Evolutionary conservation across 495 filamentous ascomycete genomes (phyloP), one percentile per base, ranked within the genome.

Genomic region (Podospora pseudoanserina): DNA sequence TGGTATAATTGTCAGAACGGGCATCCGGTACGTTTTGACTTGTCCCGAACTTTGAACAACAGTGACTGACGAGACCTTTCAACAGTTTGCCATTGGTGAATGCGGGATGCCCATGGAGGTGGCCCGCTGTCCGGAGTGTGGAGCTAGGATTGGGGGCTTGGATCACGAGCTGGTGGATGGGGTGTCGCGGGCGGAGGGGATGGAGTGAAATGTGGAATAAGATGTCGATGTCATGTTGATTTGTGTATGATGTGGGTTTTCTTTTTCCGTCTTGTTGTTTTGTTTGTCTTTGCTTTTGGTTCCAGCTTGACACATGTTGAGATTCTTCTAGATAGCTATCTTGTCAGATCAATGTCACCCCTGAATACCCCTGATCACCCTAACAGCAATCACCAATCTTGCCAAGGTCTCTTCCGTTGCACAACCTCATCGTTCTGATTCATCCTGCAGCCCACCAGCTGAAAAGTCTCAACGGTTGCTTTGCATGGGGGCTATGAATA

Each of bases 101-200:
- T 93, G 90, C 74, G 91, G 90, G 15, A 86, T 85, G 80, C 86
- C 90, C 0, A 88, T 90, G 83, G 65, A 92, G 75, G 63, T 69
- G 64, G 80, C 88, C 7, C 68, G 70, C 28, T 94, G 90, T 67
- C 91, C 91, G 4, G 83, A 92, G 67, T 93, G 89, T 71, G 84
- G 82, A 15, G 82, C 80, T 6, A 65, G 77, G 3, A 84, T 92
- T 65, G 90, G 89, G 56, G 90, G 90, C 0, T 55, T 73, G 39
- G 1, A 86, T 63, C 87, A 92, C 20, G 16, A 20, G 23, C 2
- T 44, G 30, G 4, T 2, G 11, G 63, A 20, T 15, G 67, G 63
- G 7, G 55, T 19, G 11, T 15, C 44, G 23, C 64, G 67, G 67
- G 63, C 64, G 54, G 4, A 7, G 58, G 18, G 27, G 23, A 68